Evolutionary conservation across 1,284 basidiomycete species (phyloP), one percentile per base, ranked within the genome.

Genomic region (Malassezia nana): DNA sequence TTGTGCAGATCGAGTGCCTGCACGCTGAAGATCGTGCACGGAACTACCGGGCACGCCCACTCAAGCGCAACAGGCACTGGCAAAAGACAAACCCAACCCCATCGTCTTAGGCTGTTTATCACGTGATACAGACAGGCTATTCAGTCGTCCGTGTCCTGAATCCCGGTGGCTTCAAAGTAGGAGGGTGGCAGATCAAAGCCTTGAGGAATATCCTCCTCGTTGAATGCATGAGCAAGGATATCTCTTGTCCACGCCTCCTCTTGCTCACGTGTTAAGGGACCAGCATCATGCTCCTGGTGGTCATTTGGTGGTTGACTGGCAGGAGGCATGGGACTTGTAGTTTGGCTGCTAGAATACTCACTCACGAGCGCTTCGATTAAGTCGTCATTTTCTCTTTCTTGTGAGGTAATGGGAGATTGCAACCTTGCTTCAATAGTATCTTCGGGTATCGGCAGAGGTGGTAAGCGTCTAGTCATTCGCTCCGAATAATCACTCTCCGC

Each of bases 151-250:
- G 31, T 24, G 32, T 56, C 54, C 4, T 29, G 22, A 30, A 56
- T 56, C 13, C 54, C 59, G 6, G 57, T 62, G 6, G 67, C 67
- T 32, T 69, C 67, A 52, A 66, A 69, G 49, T 69, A 69, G 40
- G 63, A 65, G 2, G 67, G 67, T 6, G 66, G 67, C 2, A 69
- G 54, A 26, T 69, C 67, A 12, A 67, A 57, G 24, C 42, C 48
- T 32, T 55, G 52, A 41, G 58, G 58, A 26, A 59, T 60, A 22
- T 62, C 64, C 28, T 56, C 62, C 41, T 62, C 51, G 30, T 47
- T 25, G 12, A 47, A 28, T 13, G 53, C 52, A 35, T 50, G 48
- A 16, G 45, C 31, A 13, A 54, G 30, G n/a, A 57, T 48, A 22
- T 55, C 48, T 39, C 43, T 50, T n/a, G 50, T 57, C 55, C 51